These are phyloP conservation scores for Ophiocordyceps camponoti-rufipedis DNA, from an alignment of 2,329 filamentous ascomycete species.

Conservation along the genomic window DNA sequence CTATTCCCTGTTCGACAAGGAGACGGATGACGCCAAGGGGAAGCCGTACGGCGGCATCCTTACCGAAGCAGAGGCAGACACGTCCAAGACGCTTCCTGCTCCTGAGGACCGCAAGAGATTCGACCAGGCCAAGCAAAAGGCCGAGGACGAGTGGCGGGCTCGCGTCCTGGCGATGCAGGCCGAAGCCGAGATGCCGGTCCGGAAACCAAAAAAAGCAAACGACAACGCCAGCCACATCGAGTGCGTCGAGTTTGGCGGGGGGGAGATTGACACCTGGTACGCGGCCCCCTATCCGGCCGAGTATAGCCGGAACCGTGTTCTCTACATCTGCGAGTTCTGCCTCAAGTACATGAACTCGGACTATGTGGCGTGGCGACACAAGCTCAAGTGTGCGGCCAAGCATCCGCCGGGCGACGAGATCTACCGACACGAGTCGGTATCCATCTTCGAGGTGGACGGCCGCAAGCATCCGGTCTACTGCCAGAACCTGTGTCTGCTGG, in stretches of 20 bases:
- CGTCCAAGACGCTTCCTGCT: conserved; percentile 68
- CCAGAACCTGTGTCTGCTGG: conserved; percentile 87
- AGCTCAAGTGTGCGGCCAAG: conserved; percentile 89
- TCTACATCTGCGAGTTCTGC: conserved; percentile 99
- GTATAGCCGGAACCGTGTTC: conserved; percentile 85
- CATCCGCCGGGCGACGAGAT: conserved; percentile 97
- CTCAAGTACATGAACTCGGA: conserved; percentile 99
- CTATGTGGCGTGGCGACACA: conserved; percentile 95
- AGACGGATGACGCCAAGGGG: conserved; percentile 72
- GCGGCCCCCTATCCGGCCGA: conserved; percentile 95
- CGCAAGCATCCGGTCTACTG: conserved; percentile 97
- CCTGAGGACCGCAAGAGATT: conserved; percentile 71
- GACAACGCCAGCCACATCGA: conserved; percentile 92
- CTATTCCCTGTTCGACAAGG: conserved; percentile 76
- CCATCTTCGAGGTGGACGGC: conserved; percentile 94
- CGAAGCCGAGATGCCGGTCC: conserved; percentile 41
- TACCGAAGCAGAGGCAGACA: conserved; percentile 77
- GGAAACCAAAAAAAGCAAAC: conserved; percentile 55
- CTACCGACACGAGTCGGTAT: conserved; percentile 77
- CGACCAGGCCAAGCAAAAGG: conserved; percentile 74
- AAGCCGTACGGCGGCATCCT: conserved; percentile 94
- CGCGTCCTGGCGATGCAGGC: conserved; percentile 41
- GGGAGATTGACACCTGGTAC: conserved; percentile 98
- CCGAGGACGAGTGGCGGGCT: conserved; percentile 80
- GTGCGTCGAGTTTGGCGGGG: conserved; percentile 93